phyloP scores from a whole-genome alignment of 2,329 filamentous ascomycete genomes.

The Plectosphaerella sp. region DNA sequence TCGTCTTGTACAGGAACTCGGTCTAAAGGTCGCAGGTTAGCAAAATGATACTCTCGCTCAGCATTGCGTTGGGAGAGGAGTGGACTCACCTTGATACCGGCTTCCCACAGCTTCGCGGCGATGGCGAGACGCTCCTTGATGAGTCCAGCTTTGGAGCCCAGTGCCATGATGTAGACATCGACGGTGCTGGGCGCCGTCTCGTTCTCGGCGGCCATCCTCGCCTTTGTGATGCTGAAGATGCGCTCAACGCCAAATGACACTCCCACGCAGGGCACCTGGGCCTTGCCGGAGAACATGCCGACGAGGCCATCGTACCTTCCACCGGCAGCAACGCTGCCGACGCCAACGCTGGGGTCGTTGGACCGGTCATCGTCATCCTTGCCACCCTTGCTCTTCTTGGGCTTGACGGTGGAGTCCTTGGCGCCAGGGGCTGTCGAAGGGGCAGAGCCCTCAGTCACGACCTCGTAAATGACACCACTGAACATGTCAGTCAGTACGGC shows the following conservation, averaged over 20 bases:
- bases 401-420: conserved; percentile 28
- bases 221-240: conserved; percentile 83
- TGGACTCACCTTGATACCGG: conserved; percentile 67
- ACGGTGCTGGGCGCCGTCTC: conserved; percentile 55
- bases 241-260: conserved; percentile 87
- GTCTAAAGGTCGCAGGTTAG: conserved; percentile 39
- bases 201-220: conserved; percentile 60
- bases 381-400: conserved; percentile 45
- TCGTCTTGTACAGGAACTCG: conserved; percentile 85
- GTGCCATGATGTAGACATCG: conserved; percentile 93
- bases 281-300: conserved; percentile 86
- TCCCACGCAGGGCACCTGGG: conserved; percentile 82
- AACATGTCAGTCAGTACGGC: conserved; percentile 37
- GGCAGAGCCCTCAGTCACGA: conserved; percentile 76
- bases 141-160: conserved; percentile 79
- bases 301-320: conserved; percentile 85
- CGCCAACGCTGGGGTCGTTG: conserved; percentile 73
- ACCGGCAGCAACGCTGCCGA: conserved; percentile 77
- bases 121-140: conserved; percentile 81
- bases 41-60: neutral
- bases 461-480: conserved; percentile 86
- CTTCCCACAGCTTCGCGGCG: conserved; percentile 73
- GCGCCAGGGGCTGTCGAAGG: conserved; percentile 35
- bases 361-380: conserved; percentile 63
- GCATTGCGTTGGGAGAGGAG: neutral